phyloP scores from a whole-genome alignment of 2,329 filamentous ascomycete species.

The Diaporthe citriasiana region DNA sequence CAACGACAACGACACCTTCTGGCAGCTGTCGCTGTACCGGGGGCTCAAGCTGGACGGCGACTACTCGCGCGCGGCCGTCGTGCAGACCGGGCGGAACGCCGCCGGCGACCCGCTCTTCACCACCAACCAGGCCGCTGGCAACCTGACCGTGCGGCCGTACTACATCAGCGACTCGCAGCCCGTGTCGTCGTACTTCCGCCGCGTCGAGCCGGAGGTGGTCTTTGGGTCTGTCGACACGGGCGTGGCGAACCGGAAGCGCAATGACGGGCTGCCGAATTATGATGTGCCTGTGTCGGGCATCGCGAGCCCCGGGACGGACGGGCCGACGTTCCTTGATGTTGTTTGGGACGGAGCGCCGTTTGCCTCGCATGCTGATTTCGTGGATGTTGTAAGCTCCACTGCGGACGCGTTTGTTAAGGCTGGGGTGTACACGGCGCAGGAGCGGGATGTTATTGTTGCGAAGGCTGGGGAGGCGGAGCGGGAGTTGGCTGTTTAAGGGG shows the following conservation, averaged over 20 bases:
- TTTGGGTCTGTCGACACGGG: slow-evolving; percentile 48
- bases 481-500: neutral
- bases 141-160: slow-evolving; percentile 49
- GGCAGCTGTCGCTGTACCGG: slow-evolving; percentile 49
- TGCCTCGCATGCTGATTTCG: neutral
- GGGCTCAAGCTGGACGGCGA: slow-evolving; percentile 51
- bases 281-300: slow-evolving; percentile 51
- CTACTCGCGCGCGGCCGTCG: slow-evolving; percentile 48
- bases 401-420: neutral
- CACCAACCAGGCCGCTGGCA: slow-evolving; percentile 26
- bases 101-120: slow-evolving; percentile 49
- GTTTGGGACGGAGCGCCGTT: slow-evolving; percentile 52
- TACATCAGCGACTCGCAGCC: slow-evolving; percentile 49
- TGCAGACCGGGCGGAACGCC: slow-evolving; percentile 42
- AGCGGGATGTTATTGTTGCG: neutral
- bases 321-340: slow-evolving; percentile 51
- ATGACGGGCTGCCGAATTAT: slow-evolving; percentile 50
- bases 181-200: slow-evolving; percentile 51
- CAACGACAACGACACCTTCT: slow-evolving; percentile 44
- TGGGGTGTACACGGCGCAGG: neutral
- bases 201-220: slow-evolving; percentile 49
- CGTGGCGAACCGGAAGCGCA: slow-evolving; percentile 50
- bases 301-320: slow-evolving; percentile 49
- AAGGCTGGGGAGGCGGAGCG: slow-evolving; percentile 11
- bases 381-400: neutral